Conservation (phyloP, 2,329 filamentous ascomycete species). For the Byssochlamys sp. region DNA sequence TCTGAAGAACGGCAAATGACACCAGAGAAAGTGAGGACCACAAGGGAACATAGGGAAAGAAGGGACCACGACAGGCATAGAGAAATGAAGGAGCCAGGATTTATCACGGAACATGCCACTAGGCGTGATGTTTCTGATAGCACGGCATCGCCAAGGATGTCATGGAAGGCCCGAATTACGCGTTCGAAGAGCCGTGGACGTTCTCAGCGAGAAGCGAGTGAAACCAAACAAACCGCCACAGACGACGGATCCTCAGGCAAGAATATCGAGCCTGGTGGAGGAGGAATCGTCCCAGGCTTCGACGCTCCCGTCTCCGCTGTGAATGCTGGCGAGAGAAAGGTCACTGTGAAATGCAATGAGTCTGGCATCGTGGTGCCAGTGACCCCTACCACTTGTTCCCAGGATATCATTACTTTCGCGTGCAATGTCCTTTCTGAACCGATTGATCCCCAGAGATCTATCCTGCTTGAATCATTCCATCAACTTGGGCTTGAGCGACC, state of each 20-base stretch:
- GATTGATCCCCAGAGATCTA: conserved; percentile 56
- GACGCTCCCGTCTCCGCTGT: conserved; percentile 74
- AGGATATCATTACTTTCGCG: conserved; percentile 62
- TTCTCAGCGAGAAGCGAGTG: neutral
- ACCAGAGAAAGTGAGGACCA: neutral
- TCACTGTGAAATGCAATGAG: conserved; percentile 63
- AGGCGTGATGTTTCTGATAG: neutral
- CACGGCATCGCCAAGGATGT: neutral
- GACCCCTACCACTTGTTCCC: conserved; percentile 61
- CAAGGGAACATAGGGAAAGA: neutral
- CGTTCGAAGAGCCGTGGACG: conserved; percentile 9
- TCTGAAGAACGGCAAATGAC: neutral
- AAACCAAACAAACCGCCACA: neutral
- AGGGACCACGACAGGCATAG: neutral
- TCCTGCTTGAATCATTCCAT: conserved; percentile 69
- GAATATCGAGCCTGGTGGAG: conserved; percentile 15
- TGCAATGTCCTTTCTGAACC: conserved; percentile 51
- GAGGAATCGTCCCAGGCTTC: conserved; percentile 40
- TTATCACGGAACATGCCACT: neutral
- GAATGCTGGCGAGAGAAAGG: conserved; percentile 66
- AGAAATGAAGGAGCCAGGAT: neutral
- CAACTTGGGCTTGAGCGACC: conserved; percentile 71
- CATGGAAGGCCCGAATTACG: conserved; percentile 20
- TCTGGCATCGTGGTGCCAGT: conserved; percentile 62
- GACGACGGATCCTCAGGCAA: conserved; percentile 9